Evolutionary conservation across 495 filamentous ascomycete genomes (phyloP), one percentile per base, ranked within the genome.

Genomic region (Lepidopterella palustris): DNA sequence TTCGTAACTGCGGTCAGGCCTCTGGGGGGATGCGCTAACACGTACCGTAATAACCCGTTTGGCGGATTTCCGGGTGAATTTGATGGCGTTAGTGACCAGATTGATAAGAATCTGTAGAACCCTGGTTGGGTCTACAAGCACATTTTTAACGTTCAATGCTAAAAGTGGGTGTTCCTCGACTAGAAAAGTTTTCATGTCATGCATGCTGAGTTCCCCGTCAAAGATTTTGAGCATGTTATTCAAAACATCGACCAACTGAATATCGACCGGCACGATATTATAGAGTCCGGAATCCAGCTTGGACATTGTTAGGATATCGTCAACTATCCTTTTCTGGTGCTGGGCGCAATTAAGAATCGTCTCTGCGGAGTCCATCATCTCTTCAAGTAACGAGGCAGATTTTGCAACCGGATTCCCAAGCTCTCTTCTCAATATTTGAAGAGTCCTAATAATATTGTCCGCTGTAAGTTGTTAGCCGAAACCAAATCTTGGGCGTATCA

Each of bases 31-130:
- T 4, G 61, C 62, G 4, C 31, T 54, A n/a, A 65, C 4, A 13
- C 40, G 32, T 9, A 71, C 57, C 0, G 35, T 55, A 28, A 69
- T 66, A 2, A 24, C 29, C 4, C 66, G 60, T 6, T 0, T 53
- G 9, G 25, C 15, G 26, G 35, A 49, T 9, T 45, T 24, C 2
- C 60, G 28, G n/a, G 86, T 89, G 62, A 89, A 90, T 64, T 90
- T 90, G 58, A 90, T 85, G 1, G 87, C 86, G 63, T 92, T 91
- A 4, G 84, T 87, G 65, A 87, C 79, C 3, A 92, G 76, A 63
- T 89, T 89, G 61, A 88, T 84, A 3, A 90, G 55, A 23, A 71
- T 57, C 32, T 59, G 24, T 26, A 28, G 4, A 20, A 35, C 11
- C 49, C 69, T 55, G n/a, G 31, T 60, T 10, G 64, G 63, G 56